These are phyloP conservation scores for Heliamphora exappendiculata DNA, from an alignment of 148 eudicot genomes.

Conservation along the genomic window DNA sequence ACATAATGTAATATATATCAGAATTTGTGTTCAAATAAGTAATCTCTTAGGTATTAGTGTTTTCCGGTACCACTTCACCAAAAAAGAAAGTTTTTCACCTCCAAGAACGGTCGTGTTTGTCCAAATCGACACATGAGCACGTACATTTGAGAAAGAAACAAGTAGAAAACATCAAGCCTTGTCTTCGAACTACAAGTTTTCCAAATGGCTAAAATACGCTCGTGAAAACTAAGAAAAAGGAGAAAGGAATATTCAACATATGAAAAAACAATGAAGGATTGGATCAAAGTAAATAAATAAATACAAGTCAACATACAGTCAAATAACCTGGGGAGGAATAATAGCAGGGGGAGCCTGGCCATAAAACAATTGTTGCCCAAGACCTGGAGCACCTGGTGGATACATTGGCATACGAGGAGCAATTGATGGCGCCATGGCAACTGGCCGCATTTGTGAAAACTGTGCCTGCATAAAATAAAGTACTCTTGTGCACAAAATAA, in stretches of 20 bases:
- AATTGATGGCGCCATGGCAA: slow-evolving; percentile 58
- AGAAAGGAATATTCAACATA: not conserved
- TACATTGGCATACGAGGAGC: slow-evolving; percentile 86
- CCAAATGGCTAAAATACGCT: not conserved
- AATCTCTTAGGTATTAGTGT: too few species aligned
- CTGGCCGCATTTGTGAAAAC: slow-evolving; percentile 81
- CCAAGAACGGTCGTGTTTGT: not conserved
- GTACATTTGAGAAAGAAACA: not conserved
- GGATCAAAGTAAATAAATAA: not conserved
- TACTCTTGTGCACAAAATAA: not conserved
- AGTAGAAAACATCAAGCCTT: not conserved
- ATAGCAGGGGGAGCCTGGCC: slow-evolving; percentile 74
- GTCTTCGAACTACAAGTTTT: not conserved
- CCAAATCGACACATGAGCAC: not conserved
- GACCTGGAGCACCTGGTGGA: slow-evolving; percentile 82
- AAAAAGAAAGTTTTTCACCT: too few species aligned
- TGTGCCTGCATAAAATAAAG: slow-evolving; percentile 52
- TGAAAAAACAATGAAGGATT: not conserved
- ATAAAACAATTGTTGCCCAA: slow-evolving; percentile 78
- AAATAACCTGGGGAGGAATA: slow-evolving; percentile 74
- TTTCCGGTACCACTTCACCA: too few species aligned
- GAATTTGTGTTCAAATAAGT: too few species aligned
- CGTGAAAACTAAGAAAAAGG: not conserved
- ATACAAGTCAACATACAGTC: not conserved
- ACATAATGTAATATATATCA: too few species aligned